Conservation (phyloP, 495 filamentous ascomycete species). For the Penicillium taxi region DNA sequence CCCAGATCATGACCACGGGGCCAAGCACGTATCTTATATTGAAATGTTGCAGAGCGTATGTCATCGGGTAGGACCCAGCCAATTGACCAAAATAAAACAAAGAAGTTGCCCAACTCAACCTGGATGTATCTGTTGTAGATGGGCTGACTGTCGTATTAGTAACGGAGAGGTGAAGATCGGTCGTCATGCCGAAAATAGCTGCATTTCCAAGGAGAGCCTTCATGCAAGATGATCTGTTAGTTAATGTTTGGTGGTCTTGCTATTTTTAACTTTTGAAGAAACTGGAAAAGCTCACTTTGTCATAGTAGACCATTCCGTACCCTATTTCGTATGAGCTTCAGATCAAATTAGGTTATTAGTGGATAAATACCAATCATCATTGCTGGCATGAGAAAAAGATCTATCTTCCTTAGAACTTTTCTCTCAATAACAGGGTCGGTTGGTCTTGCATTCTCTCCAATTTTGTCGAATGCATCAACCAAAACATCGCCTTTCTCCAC, state of each 20-base stretch:
- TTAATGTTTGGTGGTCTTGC: too few relatives aligned
- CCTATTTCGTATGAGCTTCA: background rate
- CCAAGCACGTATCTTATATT: background rate
- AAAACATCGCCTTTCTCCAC: background rate
- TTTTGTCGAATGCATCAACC: background rate
- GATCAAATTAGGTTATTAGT: background rate
- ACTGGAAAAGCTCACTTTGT: background rate
- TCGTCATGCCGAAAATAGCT: background rate
- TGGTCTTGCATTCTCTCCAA: background rate
- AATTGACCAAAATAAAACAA: constrained; percentile 2
- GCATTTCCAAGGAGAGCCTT: constrained; percentile 2
- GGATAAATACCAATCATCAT: constrained; percentile 1
- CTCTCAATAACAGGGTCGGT: background rate
- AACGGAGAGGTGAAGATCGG: constrained; percentile 1
- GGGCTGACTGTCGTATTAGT: background rate
- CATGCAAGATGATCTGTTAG: background rate
- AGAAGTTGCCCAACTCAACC: constrained; percentile 2
- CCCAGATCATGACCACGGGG: constrained; percentile 1
- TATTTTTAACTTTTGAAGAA: background rate
- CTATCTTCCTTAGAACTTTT: background rate
- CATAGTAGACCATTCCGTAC: constrained; percentile 1
- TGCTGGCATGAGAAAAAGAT: constrained; percentile 1
- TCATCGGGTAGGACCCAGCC: background rate
- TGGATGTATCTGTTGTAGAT: background rate
- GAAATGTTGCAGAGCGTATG: background rate